Evolutionary conservation across 2,329 filamentous ascomycete genomes (phyloP).

Genomic region (Fusarium algeriense): DNA sequence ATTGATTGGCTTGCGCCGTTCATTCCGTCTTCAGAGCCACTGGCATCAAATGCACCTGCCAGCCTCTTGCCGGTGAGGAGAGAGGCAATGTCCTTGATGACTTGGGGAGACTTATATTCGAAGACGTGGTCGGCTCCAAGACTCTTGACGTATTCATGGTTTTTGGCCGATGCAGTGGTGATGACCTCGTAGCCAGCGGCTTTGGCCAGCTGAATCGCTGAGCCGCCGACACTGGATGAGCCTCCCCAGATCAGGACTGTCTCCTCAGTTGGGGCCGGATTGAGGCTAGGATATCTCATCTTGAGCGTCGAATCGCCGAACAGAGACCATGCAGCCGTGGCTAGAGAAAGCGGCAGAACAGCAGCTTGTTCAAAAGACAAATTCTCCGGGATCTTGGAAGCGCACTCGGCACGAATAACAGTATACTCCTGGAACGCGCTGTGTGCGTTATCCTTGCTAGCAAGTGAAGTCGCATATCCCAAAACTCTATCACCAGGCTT

Average conservation of each 20-base stretch:
- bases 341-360: slow-evolving; percentile 39
- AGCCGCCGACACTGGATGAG: slow-evolving; percentile 59
- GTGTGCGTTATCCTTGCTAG: slow-evolving; percentile 45
- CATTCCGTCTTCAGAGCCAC: slow-evolving; percentile 19
- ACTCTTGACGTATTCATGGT: slow-evolving; percentile 57
- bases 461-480: slow-evolving; percentile 48
- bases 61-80: slow-evolving; percentile 7
- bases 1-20: slow-evolving; percentile 9
- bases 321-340: slow-evolving; percentile 39
- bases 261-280: neutral
- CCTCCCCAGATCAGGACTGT: slow-evolving; percentile 60
- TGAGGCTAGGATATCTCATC: slow-evolving; percentile 17
- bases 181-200: slow-evolving; percentile 61
- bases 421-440: slow-evolving; percentile 39
- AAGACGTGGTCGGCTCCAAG: slow-evolving; percentile 60
- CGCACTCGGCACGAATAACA: slow-evolving; percentile 15
- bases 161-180: slow-evolving; percentile 56
- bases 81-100: slow-evolving; percentile 31
- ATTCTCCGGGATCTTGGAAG: slow-evolving; percentile 35
- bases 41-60: slow-evolving; percentile 24
- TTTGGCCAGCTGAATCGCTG: slow-evolving; percentile 59
- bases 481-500: slow-evolving; percentile 41
- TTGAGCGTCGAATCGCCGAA: slow-evolving; percentile 32
- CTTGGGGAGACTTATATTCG: slow-evolving; percentile 55
- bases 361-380: slow-evolving; percentile 39